phyloP scores from a whole-genome alignment of 148 eudicot species.

The Euryodendron excelsum region DNA sequence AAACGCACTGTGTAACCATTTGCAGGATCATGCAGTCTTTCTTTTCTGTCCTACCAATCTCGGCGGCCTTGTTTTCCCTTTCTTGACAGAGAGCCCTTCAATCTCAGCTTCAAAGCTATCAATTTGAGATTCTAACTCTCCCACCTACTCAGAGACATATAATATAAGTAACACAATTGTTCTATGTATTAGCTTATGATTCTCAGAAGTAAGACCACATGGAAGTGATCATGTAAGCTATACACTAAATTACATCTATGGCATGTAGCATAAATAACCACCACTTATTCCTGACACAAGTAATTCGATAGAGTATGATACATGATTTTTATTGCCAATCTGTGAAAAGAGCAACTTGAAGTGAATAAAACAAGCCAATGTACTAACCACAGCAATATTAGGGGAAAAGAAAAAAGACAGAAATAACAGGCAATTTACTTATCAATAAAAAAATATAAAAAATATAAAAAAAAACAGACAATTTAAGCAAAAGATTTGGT shows the following conservation, averaged over 20 bases:
- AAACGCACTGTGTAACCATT: conserved; percentile 8
- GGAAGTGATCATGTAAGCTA: not conserved
- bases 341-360: not conserved
- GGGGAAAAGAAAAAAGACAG: not conserved
- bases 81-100: conserved; percentile 92
- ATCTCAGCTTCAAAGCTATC: conserved; percentile 98
- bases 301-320: not conserved
- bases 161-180: not conserved
- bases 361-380: not conserved
- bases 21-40: not conserved
- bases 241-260: not conserved
- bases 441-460: no score
- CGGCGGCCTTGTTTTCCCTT: conserved; percentile 98
- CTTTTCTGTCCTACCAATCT: conserved; percentile 68
- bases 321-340: not conserved
- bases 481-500: conserved; percentile 8
- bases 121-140: conserved; percentile 90
- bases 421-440: not conserved
- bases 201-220: not conserved
- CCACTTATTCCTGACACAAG: not conserved
- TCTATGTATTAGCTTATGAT: not conserved
- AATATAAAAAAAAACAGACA: no score
- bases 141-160: conserved; percentile 53
- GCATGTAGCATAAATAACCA: not conserved
- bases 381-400: not conserved